Evolutionary conservation across 345 rosid species (phyloP).

Genomic region (Pistacia atlantica): DNA sequence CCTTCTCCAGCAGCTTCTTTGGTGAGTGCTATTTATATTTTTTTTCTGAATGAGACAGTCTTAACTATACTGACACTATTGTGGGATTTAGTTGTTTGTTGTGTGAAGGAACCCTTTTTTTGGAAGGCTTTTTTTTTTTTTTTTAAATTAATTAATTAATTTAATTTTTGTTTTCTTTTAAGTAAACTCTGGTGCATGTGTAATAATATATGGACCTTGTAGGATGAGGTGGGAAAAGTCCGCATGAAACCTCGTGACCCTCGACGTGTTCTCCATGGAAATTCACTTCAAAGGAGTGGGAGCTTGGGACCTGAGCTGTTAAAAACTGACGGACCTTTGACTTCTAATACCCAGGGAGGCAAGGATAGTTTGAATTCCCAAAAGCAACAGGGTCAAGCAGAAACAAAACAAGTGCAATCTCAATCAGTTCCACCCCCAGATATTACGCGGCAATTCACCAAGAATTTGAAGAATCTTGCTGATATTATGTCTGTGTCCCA

Average conservation of each 20-base stretch:
- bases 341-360: conserved; percentile 29
- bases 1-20: conserved; percentile 35
- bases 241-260: conserved; percentile 99
- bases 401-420: conserved; percentile 34
- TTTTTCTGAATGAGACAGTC: conserved; percentile 12
- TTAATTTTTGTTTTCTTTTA: neutral
- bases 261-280: conserved; percentile 79
- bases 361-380: conserved; percentile 37
- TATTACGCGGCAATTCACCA: conserved; percentile 63
- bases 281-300: conserved; percentile 54
- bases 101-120: neutral
- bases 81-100: neutral
- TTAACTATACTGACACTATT: neutral
- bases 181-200: neutral
- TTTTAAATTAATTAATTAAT: too few species aligned
- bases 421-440: conserved; percentile 51
- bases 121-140: neutral
- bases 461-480: conserved; percentile 66
- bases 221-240: conserved; percentile 75
- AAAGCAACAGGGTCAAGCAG: conserved; percentile 43
- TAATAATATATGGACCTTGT: conserved; percentile 13
- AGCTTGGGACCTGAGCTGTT: conserved; percentile 51
- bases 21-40: conserved; percentile 46
- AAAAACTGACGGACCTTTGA: conserved; percentile 40
- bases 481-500: conserved; percentile 62